phyloP scores from a whole-genome alignment of 73 alveolate species.

The Tetrahymena elliotti region DNA sequence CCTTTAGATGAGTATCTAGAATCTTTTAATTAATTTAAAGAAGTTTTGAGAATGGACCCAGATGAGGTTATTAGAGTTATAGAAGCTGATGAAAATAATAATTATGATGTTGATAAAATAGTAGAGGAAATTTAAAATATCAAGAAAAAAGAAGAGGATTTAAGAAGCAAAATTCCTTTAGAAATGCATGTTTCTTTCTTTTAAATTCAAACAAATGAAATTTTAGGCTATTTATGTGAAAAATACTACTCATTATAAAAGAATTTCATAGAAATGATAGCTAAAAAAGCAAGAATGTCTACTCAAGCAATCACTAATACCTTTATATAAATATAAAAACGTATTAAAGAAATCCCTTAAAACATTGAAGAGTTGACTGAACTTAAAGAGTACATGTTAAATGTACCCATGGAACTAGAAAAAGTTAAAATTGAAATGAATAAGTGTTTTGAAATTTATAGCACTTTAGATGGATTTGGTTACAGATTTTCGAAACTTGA shows the following conservation, averaged over 20 bases:
- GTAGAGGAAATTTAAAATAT: conserved; percentile 82
- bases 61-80: conserved; percentile 72
- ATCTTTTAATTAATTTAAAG: conserved; percentile 76
- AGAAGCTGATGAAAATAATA: conserved; percentile 75
- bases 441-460: conserved; percentile 77
- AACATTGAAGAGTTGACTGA: conserved; percentile 93
- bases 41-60: conserved; percentile 80
- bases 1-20: conserved; percentile 88
- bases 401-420: conserved; percentile 85
- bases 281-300: conserved; percentile 88
- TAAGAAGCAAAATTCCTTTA: conserved; percentile 83
- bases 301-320: conserved; percentile 79
- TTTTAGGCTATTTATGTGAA: conserved; percentile 81
- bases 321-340: conserved; percentile 85
- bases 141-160: conserved; percentile 73
- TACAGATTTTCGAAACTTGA: conserved; percentile 81
- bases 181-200: conserved; percentile 86
- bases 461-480: conserved; percentile 84
- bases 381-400: conserved; percentile 84
- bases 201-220: conserved; percentile 91
- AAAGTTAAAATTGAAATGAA: conserved; percentile 79
- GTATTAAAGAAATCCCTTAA: conserved; percentile 83
- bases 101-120: conserved; percentile 72
- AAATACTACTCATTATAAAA: conserved; percentile 83
- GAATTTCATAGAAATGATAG: conserved; percentile 85